Evolutionary conservation across 75 land plant species (phyloP).

Genomic region (Pinus taeda): DNA sequence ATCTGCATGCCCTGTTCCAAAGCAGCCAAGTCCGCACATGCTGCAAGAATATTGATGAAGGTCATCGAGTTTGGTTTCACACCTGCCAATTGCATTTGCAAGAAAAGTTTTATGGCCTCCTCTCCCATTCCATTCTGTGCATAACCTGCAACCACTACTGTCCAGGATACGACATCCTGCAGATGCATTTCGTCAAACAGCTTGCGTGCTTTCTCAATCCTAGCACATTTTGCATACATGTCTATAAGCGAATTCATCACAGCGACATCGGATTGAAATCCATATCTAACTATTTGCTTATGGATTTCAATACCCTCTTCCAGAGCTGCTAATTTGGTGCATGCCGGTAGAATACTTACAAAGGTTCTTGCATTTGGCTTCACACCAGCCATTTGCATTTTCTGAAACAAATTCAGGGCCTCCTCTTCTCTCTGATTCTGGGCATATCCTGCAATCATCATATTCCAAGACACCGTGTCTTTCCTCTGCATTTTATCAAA

Average conservation of each 20-base stretch:
- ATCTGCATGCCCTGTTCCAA: constrained; percentile 19
- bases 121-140: constrained; percentile 23
- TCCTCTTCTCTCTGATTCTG: constrained; percentile 17
- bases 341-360: constrained; percentile 13
- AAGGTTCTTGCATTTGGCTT: constrained; percentile 17
- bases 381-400: constrained; percentile 19
- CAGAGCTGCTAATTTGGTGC: constrained; percentile 10
- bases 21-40: constrained; percentile 19
- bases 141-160: constrained; percentile 42
- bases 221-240: constrained; percentile 23
- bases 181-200: constrained; percentile 23
- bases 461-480: constrained; percentile 24
- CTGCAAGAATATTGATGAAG: constrained; percentile 35
- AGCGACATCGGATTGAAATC: not conserved
- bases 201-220: constrained; percentile 7
- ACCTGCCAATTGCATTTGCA: constrained; percentile 13
- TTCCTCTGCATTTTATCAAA: constrained; percentile 12
- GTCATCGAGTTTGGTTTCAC: constrained; percentile 15
- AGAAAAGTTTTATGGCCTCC: constrained; percentile 17
- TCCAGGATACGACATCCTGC: constrained; percentile 31
- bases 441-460: constrained; percentile 26
- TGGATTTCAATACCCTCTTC: constrained; percentile 14
- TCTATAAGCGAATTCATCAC: constrained; percentile 11
- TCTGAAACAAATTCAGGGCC: constrained; percentile 15
- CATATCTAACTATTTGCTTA: not conserved